Conservation (phyloP, 495 filamentous ascomycete genomes). For the Xylaria flabelliformis region DNA sequence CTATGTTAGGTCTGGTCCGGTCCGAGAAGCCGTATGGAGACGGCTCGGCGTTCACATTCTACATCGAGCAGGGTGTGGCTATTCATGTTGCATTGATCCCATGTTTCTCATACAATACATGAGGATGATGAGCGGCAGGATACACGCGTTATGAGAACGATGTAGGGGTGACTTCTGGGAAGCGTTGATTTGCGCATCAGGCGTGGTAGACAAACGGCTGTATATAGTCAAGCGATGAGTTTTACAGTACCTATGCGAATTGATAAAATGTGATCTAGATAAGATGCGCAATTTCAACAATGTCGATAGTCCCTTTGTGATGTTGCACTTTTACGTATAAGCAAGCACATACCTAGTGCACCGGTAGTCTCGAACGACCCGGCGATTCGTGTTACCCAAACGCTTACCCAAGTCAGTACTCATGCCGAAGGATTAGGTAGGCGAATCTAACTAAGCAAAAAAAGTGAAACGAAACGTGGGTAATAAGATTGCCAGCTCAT, state of each 20-base stretch:
- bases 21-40: not conserved
- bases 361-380: not conserved
- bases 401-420: not conserved
- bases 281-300: not conserved
- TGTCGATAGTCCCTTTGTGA: not conserved
- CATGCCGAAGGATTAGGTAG: too few relatives aligned
- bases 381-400: not conserved
- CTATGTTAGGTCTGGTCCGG: not conserved
- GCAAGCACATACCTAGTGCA: not conserved
- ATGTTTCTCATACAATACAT: conserved; percentile 9
- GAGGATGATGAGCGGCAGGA: conserved; percentile 17
- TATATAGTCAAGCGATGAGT: conserved; percentile 2
- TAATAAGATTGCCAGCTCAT: not conserved
- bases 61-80: not conserved
- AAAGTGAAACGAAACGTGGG: not conserved
- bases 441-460: not conserved
- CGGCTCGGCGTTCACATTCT: not conserved
- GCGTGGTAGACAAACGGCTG: not conserved
- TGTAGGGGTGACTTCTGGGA: not conserved
- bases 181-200: conserved; percentile 1
- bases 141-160: conserved; percentile 10
- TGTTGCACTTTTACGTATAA: not conserved
- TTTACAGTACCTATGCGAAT: not conserved
- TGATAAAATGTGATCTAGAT: too few relatives aligned
- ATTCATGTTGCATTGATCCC: not conserved